Conservation (phyloP, 176 grass and related monocot genomes). For the Oryza meridionalis region DNA sequence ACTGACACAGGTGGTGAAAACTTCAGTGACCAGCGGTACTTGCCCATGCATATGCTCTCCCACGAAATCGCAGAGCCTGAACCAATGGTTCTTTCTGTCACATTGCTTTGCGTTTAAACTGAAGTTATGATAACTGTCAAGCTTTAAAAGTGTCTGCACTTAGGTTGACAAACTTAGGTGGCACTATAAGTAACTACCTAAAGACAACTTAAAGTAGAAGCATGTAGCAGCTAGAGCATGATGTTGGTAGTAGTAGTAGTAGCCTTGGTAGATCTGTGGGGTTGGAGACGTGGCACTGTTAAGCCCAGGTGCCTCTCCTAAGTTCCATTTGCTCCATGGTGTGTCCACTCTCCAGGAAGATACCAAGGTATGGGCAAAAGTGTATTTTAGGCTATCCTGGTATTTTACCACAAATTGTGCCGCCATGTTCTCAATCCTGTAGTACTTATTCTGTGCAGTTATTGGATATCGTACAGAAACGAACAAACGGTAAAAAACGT, state of each 20-base stretch:
- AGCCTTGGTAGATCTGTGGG: conserved; percentile 19
- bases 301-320: background rate
- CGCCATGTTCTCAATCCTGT: background rate
- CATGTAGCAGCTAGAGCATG: conserved; percentile 12
- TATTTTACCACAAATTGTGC: background rate
- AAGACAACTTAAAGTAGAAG: conserved; percentile 40
- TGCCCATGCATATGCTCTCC: background rate
- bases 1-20: conserved; percentile 17
- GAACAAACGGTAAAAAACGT: background rate
- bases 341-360: background rate
- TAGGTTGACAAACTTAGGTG: conserved; percentile 44
- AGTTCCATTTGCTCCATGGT: background rate
- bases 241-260: background rate
- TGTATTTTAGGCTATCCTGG: background rate
- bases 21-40: conserved; percentile 31
- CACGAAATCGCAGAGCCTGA: background rate
- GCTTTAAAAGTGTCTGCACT: conserved; percentile 21
- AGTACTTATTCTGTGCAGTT: background rate
- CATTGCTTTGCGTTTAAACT: background rate
- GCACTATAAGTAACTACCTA: background rate
- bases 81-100: background rate
- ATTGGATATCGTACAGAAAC: conserved; percentile 12
- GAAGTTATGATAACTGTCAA: background rate
- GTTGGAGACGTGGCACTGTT: background rate
- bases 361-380: background rate